A percentile compares a stretch with the other conserved stretches of the same genome.
Evolutionary conservation across 2,329 filamentous ascomycete species (phyloP).

Genomic region (Alternaria conjuncta): DNA sequence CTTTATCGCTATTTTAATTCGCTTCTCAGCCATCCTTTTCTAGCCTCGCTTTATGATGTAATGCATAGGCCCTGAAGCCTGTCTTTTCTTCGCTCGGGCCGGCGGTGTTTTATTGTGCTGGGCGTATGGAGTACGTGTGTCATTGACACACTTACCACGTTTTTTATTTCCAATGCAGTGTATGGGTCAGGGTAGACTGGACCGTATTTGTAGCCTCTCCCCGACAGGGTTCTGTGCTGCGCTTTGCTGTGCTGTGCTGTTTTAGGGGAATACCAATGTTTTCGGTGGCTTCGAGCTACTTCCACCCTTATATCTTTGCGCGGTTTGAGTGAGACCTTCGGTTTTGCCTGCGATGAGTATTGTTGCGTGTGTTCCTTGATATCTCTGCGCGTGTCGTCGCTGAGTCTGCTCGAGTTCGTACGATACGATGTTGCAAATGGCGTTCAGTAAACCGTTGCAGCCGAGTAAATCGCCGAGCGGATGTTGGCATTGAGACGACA

Average conservation of each 20-base stretch:
- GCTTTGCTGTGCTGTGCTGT: background rate
- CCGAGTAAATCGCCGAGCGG: background rate
- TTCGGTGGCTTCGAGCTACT: background rate
- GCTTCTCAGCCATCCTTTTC: conserved; percentile 2
- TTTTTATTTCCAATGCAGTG: background rate
- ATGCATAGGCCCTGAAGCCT: conserved; percentile 28
- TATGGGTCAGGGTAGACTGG: background rate
- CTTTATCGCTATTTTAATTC: background rate
- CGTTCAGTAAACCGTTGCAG: background rate
- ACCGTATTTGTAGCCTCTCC: background rate
- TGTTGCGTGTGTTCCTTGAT: background rate
- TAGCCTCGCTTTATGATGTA: conserved; percentile 16
- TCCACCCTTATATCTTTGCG: background rate
- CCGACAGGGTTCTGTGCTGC: background rate
- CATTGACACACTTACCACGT: background rate
- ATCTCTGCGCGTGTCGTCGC: background rate
- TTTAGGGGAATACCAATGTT: background rate
- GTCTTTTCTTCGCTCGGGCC: conserved; percentile 7
- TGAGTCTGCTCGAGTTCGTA: background rate
- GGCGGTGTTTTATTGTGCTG: conserved; percentile 17
- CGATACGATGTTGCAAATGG: background rate
- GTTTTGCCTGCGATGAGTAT: background rate
- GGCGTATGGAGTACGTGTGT: conserved; percentile 21
- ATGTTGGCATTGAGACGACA: background rate
- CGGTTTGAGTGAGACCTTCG: background rate